phyloP scores from a whole-genome alignment of 2,329 filamentous ascomycete species.

The Colletotrichum tropicicola region DNA sequence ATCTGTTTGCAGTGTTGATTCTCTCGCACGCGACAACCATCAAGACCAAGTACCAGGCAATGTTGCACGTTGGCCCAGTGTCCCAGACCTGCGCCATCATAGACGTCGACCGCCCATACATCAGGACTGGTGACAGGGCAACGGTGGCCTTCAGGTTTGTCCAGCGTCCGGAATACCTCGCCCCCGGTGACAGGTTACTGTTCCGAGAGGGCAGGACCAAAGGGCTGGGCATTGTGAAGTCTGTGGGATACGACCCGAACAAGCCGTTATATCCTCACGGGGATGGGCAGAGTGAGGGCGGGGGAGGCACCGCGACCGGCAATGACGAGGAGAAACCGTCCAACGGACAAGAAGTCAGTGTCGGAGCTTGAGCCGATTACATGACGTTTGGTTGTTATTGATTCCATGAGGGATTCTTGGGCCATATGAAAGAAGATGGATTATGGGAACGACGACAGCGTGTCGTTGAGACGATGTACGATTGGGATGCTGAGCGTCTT shows the following conservation, averaged over 20 bases:
- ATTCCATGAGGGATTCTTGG: too few relatives aligned
- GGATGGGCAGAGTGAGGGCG: background rate
- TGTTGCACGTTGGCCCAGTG: conserved; percentile 95
- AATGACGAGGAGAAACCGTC: conserved; percentile 13
- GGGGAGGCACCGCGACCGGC: background rate
- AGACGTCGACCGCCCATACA: conserved; percentile 95
- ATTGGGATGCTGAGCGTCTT: background rate
- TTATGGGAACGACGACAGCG: background rate
- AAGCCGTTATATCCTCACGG: conserved; percentile 48
- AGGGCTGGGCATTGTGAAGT: conserved; percentile 93
- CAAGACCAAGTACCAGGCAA: conserved; percentile 95
- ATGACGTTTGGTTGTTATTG: background rate
- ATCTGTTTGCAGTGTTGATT: conserved; percentile 76
- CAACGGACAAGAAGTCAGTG: conserved; percentile 19
- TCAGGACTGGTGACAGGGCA: conserved; percentile 93
- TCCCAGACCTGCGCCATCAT: conserved; percentile 97
- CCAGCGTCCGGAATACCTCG: conserved; percentile 91
- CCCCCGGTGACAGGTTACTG: conserved; percentile 85
- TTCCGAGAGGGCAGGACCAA: conserved; percentile 97
- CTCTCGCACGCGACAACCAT: conserved; percentile 97
- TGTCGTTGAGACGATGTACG: background rate
- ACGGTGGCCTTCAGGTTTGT: conserved; percentile 95
- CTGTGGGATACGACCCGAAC: conserved; percentile 82
- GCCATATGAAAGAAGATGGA: background rate
- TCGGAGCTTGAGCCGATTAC: conserved; percentile 1